Conservation (phyloP, 345 rosid species). For the Eucalyptus leucophloia region DNA sequence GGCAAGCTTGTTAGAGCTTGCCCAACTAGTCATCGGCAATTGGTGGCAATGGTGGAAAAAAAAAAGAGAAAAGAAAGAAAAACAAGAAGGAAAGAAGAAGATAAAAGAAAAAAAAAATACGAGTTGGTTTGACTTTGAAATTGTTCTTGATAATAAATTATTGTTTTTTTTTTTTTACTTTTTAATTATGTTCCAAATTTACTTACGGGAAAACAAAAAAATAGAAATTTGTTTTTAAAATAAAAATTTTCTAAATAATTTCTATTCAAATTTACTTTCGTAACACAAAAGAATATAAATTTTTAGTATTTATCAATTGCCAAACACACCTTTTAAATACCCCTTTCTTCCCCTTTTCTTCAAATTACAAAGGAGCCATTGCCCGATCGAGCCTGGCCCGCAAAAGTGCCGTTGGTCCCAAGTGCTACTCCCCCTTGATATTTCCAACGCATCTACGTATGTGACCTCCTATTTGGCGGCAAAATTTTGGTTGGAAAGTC, state of each 20-base stretch:
- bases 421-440: background rate
- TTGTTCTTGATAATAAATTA: accelerated
- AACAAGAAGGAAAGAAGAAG: too few relatives aligned
- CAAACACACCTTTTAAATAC: too few relatives aligned
- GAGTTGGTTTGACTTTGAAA: accelerated
- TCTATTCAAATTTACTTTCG: accelerated
- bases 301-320: accelerated
- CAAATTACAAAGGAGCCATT: background rate
- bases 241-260: accelerated
- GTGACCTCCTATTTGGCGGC: background rate
- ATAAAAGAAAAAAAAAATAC: too few relatives aligned
- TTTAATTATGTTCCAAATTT: accelerated
- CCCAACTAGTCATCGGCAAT: accelerated
- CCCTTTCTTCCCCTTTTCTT: too few relatives aligned
- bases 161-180: too few relatives aligned
- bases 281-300: accelerated
- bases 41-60: accelerated
- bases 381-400: background rate
- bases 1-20: accelerated
- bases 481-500: background rate
- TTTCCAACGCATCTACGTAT: background rate
- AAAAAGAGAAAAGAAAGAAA: too few relatives aligned
- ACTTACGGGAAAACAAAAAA: accelerated
- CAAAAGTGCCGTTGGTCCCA: background rate
- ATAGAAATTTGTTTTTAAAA: accelerated